Base-by-base conservation (phyloP, 768 basidiomycete species). In the Leccinum rimulosum region DNA sequence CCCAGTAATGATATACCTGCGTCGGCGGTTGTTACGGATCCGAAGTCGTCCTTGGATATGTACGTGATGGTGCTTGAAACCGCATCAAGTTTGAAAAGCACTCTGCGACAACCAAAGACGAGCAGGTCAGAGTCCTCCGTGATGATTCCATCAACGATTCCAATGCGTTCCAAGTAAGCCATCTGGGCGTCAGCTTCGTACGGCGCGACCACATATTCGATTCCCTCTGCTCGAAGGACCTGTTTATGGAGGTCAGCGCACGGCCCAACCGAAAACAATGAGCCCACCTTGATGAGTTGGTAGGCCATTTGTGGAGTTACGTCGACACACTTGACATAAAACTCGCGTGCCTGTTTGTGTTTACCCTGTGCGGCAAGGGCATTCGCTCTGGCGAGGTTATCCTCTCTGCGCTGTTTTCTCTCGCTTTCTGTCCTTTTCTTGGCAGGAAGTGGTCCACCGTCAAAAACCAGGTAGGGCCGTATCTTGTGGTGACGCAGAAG, bases 151-250 rank as follows among this genome's bases (percentile, higher is more conserved):
- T 95, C 89, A 43, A 94, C 91, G 35, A 91, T 67, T 17, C 93
- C 93, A 47, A 78, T 72, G 52, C 84, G 84, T 69, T 98, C 97
- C 48, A 99, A 83, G 74, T 89, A 98, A 49, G 93, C 89, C 57
- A 99, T 83, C 73, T 99, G 97, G 1, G 97, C 94, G 68, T 99
- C 97, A 1, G 97, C 97, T 79, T 99, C 97, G 73, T 98, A 99
- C 0, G 97, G 97, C 4, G 97, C 96, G 17, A 98, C 97, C 40
- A 98, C 78, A 69, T 96, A 97, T 19, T 82, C 71, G 8, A 98
- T 83, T 17, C 77, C 75, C 68, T 97, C 95, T 11, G 89, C 91
- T 51, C 82, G 82, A 33, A 99, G 79, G 11, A 91, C 95, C 95
- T 98, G 64, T 10, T 57, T 12, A 38, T 45, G 51, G 35, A 47